Conservation (phyloP, 106 monocot genomes). For the Allium sativum region DNA sequence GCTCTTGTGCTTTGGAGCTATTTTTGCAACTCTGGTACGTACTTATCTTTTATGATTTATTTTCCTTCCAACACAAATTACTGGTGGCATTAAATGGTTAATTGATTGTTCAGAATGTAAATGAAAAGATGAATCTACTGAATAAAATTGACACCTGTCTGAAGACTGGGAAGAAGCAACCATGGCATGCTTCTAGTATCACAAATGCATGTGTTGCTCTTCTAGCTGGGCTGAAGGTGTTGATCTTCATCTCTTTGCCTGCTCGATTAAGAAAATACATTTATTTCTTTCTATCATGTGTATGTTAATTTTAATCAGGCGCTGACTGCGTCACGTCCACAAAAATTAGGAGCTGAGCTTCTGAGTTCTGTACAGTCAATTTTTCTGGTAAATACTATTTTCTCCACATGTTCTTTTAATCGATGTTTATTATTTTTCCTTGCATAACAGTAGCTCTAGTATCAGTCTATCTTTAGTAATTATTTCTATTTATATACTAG, state of each 20-base stretch:
- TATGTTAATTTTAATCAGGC: slow-evolving; percentile 19
- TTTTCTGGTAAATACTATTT: slow-evolving; percentile 48
- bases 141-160: slow-evolving; percentile 68
- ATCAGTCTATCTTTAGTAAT: not conserved
- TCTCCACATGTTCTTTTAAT: not conserved
- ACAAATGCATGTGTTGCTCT: slow-evolving; percentile 90
- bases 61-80: not conserved
- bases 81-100: too few relatives aligned
- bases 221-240: slow-evolving; percentile 79
- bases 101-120: slow-evolving; percentile 35
- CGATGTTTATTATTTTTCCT: too few relatives aligned
- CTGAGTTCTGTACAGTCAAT: slow-evolving; percentile 61
- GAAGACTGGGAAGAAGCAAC: slow-evolving; percentile 60
- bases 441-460: not conserved
- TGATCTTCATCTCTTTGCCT: not conserved
- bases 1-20: slow-evolving; percentile 72
- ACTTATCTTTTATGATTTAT: not conserved
- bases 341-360: slow-evolving; percentile 43
- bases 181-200: slow-evolving; percentile 47
- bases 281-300: not conserved
- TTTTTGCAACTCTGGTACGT: slow-evolving; percentile 78
- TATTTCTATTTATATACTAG: not conserved
- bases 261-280: not conserved
- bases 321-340: slow-evolving; percentile 36
- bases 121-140: slow-evolving; percentile 57